phyloP scores from a whole-genome alignment of 2,329 filamentous ascomycete genomes.

The Domatiomyces catenatus region DNA sequence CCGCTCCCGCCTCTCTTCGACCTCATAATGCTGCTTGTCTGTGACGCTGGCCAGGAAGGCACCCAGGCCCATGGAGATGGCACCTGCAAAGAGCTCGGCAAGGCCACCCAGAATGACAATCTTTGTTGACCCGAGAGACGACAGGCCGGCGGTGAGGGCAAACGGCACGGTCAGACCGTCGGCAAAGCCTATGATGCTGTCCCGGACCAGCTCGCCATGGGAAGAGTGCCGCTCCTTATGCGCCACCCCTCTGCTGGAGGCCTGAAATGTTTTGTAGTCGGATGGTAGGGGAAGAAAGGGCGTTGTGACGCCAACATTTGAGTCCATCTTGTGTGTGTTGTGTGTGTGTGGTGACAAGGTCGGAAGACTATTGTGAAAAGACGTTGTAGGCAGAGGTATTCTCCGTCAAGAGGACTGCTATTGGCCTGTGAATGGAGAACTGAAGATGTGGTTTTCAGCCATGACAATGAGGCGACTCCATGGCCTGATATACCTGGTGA shows the following conservation, averaged over 20 bases:
- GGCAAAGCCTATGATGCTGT: conserved; percentile 59
- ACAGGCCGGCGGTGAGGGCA: conserved; percentile 56
- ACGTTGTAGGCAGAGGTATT: not conserved
- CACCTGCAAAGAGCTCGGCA: conserved; percentile 60
- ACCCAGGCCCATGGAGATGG: conserved; percentile 62
- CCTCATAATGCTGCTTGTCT: conserved; percentile 26
- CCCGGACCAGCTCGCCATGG: conserved; percentile 17
- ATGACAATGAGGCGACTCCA: not conserved
- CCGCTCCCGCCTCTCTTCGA: conserved; percentile 32
- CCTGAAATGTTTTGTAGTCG: not conserved
- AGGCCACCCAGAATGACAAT: conserved; percentile 57
- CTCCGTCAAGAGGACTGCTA: not conserved
- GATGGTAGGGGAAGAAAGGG: not conserved
- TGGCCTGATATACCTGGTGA: not conserved
- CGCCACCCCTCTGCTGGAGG: not conserved
- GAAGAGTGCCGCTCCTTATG: conserved; percentile 1
- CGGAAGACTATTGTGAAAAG: not conserved
- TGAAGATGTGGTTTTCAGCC: not conserved
- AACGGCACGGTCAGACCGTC: conserved; percentile 71
- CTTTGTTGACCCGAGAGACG: conserved; percentile 40
- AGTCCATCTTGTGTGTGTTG: not conserved
- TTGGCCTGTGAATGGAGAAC: not conserved
- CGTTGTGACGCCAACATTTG: not conserved
- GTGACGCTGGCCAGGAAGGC: conserved; percentile 50
- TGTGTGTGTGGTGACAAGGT: not conserved